phyloP scores from a whole-genome alignment of 352 stramenopile genomes.

The Halophytophthora polymorphica region DNA sequence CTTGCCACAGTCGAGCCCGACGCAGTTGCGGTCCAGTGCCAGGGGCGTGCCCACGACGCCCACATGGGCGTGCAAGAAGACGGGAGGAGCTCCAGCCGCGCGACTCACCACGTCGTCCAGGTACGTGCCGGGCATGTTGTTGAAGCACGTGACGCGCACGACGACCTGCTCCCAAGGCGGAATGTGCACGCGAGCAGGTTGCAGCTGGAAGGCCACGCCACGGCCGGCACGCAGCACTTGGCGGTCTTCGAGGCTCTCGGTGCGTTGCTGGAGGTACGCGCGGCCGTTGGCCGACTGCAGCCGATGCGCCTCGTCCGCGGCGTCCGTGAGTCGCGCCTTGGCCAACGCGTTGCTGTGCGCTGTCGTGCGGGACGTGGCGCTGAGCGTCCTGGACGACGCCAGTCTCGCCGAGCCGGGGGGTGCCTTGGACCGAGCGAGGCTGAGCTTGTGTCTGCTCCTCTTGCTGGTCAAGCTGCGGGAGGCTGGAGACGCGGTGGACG shows the following conservation, averaged over 20 bases:
- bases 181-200: constrained; percentile 32
- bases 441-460: constrained; percentile 3
- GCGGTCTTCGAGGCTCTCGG: constrained; percentile 43
- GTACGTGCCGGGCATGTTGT: constrained; percentile 75
- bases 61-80: constrained; percentile 56
- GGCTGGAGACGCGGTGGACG: constrained; percentile 5
- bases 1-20: constrained; percentile 46
- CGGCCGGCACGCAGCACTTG: constrained; percentile 40
- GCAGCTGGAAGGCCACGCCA: constrained; percentile 53
- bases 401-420: constrained; percentile 8
- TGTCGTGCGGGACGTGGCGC: not conserved
- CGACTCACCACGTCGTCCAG: constrained; percentile 63
- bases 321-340: constrained; percentile 38
- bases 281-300: constrained; percentile 58
- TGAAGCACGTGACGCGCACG: constrained; percentile 60
- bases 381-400: constrained; percentile 6
- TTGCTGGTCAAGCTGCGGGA: constrained; percentile 2
- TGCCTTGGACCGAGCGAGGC: not conserved
- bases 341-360: constrained; percentile 3
- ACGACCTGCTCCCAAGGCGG: constrained; percentile 57
- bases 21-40: constrained; percentile 56
- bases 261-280: constrained; percentile 39
- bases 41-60: constrained; percentile 59
- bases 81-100: constrained; percentile 39
- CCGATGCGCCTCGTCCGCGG: constrained; percentile 36